These are phyloP conservation scores for Thraustochytrium striatum DNA, from an alignment of 352 stramenopile species.

Conservation along the genomic window DNA sequence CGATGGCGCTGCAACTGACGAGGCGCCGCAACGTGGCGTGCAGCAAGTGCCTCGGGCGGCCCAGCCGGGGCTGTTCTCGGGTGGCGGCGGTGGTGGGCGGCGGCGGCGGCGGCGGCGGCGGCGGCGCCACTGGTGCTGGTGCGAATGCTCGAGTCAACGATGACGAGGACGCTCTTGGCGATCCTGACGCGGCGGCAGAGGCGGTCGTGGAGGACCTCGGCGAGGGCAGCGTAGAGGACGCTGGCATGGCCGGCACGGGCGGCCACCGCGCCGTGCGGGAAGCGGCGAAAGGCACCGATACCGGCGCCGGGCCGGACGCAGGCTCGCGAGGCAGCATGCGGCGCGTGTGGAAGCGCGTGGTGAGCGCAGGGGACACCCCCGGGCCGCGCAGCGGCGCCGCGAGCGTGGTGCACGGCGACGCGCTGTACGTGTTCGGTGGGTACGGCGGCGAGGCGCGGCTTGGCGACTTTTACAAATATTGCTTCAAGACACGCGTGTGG, in stretches of 20 bases:
- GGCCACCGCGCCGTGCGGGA: background rate
- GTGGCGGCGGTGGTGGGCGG: too few relatives aligned
- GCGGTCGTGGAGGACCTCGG: background rate
- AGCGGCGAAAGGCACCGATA: too few relatives aligned
- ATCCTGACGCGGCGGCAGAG: background rate
- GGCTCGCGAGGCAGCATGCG: background rate
- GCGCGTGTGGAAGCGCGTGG: background rate
- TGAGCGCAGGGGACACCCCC: slow-evolving; percentile 3
- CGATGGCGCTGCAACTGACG: too few relatives aligned
- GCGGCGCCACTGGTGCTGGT: too few relatives aligned
- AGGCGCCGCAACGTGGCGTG: too few relatives aligned
- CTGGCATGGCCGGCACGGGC: background rate
- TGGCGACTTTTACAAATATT: slow-evolving; percentile 47
- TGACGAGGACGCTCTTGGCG: too few relatives aligned
- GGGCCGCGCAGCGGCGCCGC: slow-evolving; percentile 35
- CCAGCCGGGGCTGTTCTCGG: too few relatives aligned
- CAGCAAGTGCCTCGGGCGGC: too few relatives aligned
- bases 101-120: too few relatives aligned
- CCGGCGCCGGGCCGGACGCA: background rate
- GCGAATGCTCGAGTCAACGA: too few relatives aligned
- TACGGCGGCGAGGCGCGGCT: slow-evolving; percentile 43
- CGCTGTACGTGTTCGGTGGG: slow-evolving; percentile 46
- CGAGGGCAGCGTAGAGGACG: background rate
- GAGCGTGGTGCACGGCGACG: slow-evolving; percentile 13
- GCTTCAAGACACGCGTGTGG: slow-evolving; percentile 10